phyloP scores from a whole-genome alignment of 2,329 filamentous ascomycete species.

The Knufia petricola region DNA sequence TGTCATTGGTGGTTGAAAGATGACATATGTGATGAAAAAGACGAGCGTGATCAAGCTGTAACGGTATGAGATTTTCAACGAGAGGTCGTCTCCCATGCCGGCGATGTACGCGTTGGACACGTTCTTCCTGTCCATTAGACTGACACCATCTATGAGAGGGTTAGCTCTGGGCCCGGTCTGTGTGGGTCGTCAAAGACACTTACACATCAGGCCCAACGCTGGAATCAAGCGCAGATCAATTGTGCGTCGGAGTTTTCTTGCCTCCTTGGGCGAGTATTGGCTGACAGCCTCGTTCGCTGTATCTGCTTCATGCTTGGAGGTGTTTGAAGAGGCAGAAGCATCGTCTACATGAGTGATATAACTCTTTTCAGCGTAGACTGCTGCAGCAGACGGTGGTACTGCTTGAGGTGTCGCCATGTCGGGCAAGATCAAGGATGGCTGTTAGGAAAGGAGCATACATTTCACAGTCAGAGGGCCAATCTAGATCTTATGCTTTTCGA shows the following conservation, averaged over 20 bases:
- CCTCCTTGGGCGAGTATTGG: background rate
- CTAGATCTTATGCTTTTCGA: too few species aligned
- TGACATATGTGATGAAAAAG: constrained; percentile 63
- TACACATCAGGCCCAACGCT: constrained; percentile 56
- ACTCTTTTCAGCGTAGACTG: background rate
- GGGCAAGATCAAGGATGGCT: background rate
- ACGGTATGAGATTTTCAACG: constrained; percentile 24
- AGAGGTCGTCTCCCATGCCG: constrained; percentile 31
- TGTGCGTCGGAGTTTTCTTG: constrained; percentile 26
- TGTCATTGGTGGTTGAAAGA: constrained; percentile 63
- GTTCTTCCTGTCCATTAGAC: constrained; percentile 71
- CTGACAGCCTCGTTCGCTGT: background rate
- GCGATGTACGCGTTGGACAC: constrained; percentile 62
- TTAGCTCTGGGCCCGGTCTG: too few species aligned
- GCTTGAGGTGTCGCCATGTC: background rate
- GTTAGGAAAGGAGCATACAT: too few species aligned
- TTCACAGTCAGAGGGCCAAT: too few species aligned
- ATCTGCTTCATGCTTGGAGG: background rate
- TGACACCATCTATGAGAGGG: too few species aligned
- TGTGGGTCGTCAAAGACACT: too few species aligned
- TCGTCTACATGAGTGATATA: background rate
- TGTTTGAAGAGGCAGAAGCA: background rate
- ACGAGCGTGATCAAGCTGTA: constrained; percentile 52
- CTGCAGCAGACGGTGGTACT: background rate
- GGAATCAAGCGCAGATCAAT: constrained; percentile 58